phyloP scores from a whole-genome alignment of 179 eudicot species.

The Sideroxylon spinosum region DNA sequence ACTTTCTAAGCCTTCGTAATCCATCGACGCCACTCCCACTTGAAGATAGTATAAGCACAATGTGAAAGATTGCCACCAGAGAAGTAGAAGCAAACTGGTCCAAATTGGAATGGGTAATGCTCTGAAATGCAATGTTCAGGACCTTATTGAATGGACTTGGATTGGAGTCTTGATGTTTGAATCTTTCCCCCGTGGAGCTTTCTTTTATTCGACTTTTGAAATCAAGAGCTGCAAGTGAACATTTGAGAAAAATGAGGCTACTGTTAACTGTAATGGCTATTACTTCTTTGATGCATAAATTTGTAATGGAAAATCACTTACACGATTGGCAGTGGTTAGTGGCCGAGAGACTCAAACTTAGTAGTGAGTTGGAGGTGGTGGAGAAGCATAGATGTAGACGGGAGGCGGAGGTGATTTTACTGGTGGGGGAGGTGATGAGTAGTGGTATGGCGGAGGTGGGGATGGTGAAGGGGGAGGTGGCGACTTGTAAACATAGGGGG shows the following conservation, averaged over 20 bases:
- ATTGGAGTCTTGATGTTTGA: not conserved
- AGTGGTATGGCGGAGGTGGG: constrained; percentile 9
- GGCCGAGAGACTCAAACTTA: constrained; percentile 13
- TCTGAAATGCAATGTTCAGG: constrained; percentile 15
- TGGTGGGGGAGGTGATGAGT: constrained; percentile 2
- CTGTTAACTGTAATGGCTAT: not conserved
- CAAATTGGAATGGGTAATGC: constrained; percentile 6
- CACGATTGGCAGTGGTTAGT: constrained; percentile 12
- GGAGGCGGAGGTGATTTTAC: not conserved
- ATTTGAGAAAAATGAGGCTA: not conserved
- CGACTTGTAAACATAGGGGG: not conserved
- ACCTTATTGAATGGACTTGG: constrained; percentile 24
- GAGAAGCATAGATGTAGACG: not conserved
- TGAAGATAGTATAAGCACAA: constrained; percentile 3
- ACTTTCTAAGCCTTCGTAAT: not conserved
- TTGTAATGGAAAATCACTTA: constrained; percentile 12
- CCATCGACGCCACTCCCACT: constrained; percentile 12
- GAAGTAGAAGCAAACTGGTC: constrained; percentile 24
- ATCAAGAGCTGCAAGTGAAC: constrained; percentile 10
- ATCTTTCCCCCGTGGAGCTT: constrained; percentile 15
- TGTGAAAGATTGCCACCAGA: constrained; percentile 8
- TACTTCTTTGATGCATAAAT: not conserved
- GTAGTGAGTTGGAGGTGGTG: constrained; percentile 21
- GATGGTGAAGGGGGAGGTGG: constrained; percentile 14
- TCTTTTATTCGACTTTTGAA: constrained; percentile 16